These are phyloP conservation scores for Setaria italica DNA, from an alignment of 202 grass and related monocot species.

Conservation along the genomic window DNA sequence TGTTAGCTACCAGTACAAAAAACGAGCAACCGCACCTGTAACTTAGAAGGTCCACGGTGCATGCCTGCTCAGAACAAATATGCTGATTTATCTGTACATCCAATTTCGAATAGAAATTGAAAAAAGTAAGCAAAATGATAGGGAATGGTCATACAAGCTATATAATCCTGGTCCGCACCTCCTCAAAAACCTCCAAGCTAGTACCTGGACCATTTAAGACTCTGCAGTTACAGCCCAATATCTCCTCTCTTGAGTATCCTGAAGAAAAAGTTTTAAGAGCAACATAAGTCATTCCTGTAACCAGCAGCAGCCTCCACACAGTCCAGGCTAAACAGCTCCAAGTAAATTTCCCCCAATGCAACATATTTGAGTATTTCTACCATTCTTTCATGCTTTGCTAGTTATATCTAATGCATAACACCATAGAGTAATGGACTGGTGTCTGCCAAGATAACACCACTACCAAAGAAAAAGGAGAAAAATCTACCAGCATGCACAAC, in stretches of 20 bases:
- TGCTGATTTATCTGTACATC: slow-evolving; percentile 73
- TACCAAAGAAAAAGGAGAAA: background rate
- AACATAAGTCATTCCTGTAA: slow-evolving; percentile 33
- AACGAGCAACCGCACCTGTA: slow-evolving; percentile 61
- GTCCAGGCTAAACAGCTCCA: background rate
- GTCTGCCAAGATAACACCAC: background rate
- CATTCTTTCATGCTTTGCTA: background rate
- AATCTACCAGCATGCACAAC: background rate
- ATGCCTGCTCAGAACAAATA: slow-evolving; percentile 70
- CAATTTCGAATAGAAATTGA: slow-evolving; percentile 28
- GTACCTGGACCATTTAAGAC: slow-evolving; percentile 81
- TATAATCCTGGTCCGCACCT: slow-evolving; percentile 52
- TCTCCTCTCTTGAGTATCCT: slow-evolving; percentile 95
- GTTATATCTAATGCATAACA: background rate
- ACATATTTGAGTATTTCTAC: background rate
- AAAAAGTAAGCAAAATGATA: slow-evolving; percentile 15
- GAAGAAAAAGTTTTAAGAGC: slow-evolving; percentile 21
- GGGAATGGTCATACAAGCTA: slow-evolving; percentile 32
- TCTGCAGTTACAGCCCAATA: slow-evolving; percentile 76
- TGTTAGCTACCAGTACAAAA: slow-evolving; percentile 25
- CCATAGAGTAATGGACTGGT: background rate
- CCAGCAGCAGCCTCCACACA: background rate
- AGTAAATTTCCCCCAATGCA: background rate
- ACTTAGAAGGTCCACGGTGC: slow-evolving; percentile 75
- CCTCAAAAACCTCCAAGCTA: slow-evolving; percentile 67